Evolutionary conservation across 305 asterid species (phyloP), one percentile per base, ranked within the genome.

Genomic region (Solanum aculeatissimum): DNA sequence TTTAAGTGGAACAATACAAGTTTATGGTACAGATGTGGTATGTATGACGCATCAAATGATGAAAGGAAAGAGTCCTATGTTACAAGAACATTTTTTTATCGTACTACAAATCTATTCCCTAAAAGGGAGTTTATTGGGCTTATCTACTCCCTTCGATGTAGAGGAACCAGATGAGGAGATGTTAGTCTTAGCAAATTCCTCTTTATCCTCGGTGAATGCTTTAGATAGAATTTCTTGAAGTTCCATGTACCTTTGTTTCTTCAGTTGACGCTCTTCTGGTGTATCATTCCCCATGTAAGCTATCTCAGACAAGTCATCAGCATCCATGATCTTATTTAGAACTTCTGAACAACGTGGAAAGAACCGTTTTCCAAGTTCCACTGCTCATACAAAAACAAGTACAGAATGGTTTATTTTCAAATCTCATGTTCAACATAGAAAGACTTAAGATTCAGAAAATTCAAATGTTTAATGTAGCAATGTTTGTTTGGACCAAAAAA

Each of bases 321-420:
- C 91, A 84, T 94, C 97, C 96, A 94, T 93, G 87, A 96, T 93
- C 93, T 93, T 93, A 89, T 96, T 91, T 10, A 96, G 86, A 32
- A 95, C 95, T 40, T 87, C 92, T 58, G 98, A 96, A 83, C 99
- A 96, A 16, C 98, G 98, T 18, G 99, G 99, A 87, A 96, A 95
- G 88, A 93, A 96, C 55, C 97, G 98, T 84, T 95, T 96, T 87
- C 99, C 99, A 19, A 96, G 99, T 89, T 94, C 99, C 93, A 96
- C 99, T 96, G 82, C 87, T 57, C 49, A 57, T 77, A 84, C 25
- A 84, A 65, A 35, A 15, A 25, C 80, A 83, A 42, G 29, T 40
- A 19, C 11, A 62, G 13, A 4, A 65, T 1, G 70, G 19, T 42
- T 81, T 77, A 51, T 45, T 45, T 45, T 23, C 78, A 69, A 38